phyloP scores from a whole-genome alignment of 75 land plant genomes.

The Cupressus sempervirens region DNA sequence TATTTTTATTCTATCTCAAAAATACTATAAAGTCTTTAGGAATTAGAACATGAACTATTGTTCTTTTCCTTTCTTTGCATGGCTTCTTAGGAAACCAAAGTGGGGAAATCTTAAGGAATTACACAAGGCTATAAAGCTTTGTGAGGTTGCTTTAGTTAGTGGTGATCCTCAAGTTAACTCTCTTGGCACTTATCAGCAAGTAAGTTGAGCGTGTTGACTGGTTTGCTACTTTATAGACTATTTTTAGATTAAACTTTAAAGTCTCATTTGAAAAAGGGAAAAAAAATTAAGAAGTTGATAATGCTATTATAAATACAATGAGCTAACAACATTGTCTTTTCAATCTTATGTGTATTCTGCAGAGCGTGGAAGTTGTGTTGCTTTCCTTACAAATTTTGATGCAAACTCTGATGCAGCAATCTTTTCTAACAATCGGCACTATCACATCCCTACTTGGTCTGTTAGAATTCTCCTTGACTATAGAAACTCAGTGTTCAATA shows the following conservation, averaged over 20 bases:
- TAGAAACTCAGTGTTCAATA: conserved; percentile 60
- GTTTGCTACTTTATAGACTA: not conserved
- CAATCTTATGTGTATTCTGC: conserved; percentile 67
- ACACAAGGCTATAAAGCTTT: conserved; percentile 70
- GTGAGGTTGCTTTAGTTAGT: conserved; percentile 65
- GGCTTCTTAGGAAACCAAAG: conserved; percentile 60
- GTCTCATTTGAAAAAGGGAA: not conserved
- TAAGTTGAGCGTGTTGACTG: not conserved
- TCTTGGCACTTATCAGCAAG: conserved; percentile 64
- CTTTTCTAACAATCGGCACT: conserved; percentile 41
- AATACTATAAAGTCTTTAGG: not conserved
- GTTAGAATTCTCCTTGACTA: conserved; percentile 90
- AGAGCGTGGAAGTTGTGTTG: conserved; percentile 47
- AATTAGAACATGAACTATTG: not conserved
- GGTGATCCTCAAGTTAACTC: conserved; percentile 44
- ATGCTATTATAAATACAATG: not conserved
- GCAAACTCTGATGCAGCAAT: conserved; percentile 32
- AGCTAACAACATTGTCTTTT: conserved; percentile 15
- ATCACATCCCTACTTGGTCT: conserved; percentile 79
- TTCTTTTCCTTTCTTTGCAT: conserved; percentile 14
- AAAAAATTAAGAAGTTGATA: not conserved
- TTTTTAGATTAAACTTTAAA: not conserved
- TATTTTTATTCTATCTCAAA: not conserved
- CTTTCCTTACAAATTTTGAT: conserved; percentile 65
- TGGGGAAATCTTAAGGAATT: conserved; percentile 75